phyloP scores from a whole-genome alignment of 2,329 filamentous ascomycete species.

The Amauroascus niger region DNA sequence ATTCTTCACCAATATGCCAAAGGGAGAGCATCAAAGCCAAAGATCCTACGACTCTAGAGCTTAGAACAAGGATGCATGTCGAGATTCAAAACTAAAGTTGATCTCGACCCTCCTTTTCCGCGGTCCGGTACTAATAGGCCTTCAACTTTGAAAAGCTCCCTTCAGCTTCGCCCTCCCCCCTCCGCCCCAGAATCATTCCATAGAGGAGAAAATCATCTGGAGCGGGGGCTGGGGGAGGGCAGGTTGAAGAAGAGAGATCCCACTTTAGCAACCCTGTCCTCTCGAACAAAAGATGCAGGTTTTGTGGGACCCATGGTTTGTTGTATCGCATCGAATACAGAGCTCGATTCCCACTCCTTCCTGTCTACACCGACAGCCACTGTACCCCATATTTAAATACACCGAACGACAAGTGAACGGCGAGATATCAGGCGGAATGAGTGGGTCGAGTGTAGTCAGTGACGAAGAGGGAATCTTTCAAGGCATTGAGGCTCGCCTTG shows the following conservation, averaged over 20 bases:
- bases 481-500: conserved; percentile 30
- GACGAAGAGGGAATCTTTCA: conserved; percentile 17
- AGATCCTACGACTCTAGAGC: neutral
- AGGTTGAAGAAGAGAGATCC: too few species aligned
- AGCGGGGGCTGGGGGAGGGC: neutral
- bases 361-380: too few species aligned
- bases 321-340: conserved; percentile 33
- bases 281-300: too few species aligned
- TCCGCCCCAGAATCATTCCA: neutral
- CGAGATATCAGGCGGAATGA: too few species aligned
- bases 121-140: too few species aligned
- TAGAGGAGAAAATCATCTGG: too few species aligned
- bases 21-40: neutral
- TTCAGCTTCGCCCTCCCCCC: neutral
- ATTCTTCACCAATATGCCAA: neutral
- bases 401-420: too few species aligned
- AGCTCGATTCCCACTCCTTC: conserved; percentile 18
- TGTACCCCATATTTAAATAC: too few species aligned
- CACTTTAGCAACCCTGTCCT: too few species aligned
- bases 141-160: too few species aligned
- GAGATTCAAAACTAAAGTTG: neutral
- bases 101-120: too few species aligned
- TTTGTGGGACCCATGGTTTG: conserved; percentile 12
- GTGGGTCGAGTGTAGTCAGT: too few species aligned
- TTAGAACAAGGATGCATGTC: neutral